Base-by-base conservation (phyloP, 306 rosid species). In the Begonia loranthoides region DNA sequence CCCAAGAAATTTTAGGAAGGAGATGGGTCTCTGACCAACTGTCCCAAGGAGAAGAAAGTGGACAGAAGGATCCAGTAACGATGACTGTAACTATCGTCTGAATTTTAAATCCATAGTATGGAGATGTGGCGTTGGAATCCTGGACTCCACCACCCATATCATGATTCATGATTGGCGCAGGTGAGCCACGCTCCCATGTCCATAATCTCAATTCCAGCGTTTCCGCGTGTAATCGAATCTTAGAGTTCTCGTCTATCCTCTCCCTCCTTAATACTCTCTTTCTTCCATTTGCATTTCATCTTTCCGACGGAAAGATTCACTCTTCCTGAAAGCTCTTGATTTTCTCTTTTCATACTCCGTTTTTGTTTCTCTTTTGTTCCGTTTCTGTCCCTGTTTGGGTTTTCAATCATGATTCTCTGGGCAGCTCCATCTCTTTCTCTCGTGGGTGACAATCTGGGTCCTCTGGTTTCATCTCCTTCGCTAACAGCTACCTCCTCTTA, bases 141-240 rank as follows among this genome's bases (percentile, higher is more conserved):
- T 28, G 36, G 36, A 28, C n/a, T n/a, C n/a, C n/a, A n/a, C n/a
- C n/a, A n/a, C n/a, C n/a, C n/a, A n/a, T n/a, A n/a, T n/a, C n/a
- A n/a, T n/a, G n/a, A n/a, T n/a, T n/a, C n/a, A n/a, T n/a, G n/a
- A n/a, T 47, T 40, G 58, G 67, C 92, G 78, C 76, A 75, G 70
- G 90, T 54, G 1, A 0, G 74, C 77, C 96, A 87, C 96, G 80
- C 90, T 81, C 84, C 73, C 67, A 2, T 0, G 0, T 41, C 49
- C 22, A 1, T n/a, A 19, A 19, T 22, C 13, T 55, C 12, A 15
- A 69, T 75, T 73, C 13, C 4, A 0, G 7, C 80, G 75, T 19
- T 41, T 61, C 87, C 90, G 73, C 61, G 52, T 78, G 17, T 9
- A 15, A 9, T 2, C 0, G 0, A 8, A 75, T 80, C 82, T 59